Evolutionary conservation across 495 filamentous ascomycete genomes (phyloP).

Genomic region (Penicillium crystallinum): DNA sequence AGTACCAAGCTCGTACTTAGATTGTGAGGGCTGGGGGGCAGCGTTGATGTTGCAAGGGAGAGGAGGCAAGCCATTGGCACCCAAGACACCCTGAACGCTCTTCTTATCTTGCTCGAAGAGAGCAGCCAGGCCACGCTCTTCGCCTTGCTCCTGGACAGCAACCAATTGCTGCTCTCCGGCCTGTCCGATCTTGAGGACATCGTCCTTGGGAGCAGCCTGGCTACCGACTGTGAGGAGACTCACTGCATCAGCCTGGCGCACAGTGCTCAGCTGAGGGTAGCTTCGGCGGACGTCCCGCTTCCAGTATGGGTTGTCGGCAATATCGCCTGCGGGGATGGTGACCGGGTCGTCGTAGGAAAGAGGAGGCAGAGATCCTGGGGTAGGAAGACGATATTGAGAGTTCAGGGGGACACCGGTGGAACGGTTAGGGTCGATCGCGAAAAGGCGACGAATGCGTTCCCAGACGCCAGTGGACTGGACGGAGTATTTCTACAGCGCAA

Average conservation of each 20-base stretch:
- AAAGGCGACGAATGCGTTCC: conserved; percentile 69
- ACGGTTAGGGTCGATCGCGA: conserved; percentile 83
- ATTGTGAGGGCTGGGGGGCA: conserved; percentile 19
- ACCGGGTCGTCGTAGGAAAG: conserved; percentile 80
- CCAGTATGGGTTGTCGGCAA: conserved; percentile 98
- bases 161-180: conserved; percentile 76
- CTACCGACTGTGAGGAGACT: conserved; percentile 81
- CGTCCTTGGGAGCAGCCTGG: conserved; percentile 71
- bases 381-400: conserved; percentile 83
- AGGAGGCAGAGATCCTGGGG: conserved; percentile 76
- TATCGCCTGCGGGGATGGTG: conserved; percentile 84
- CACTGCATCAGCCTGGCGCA: conserved; percentile 81
- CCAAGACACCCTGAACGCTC: conserved; percentile 60
- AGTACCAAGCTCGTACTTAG: conserved; percentile 41
- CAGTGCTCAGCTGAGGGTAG: conserved; percentile 77
- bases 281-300: conserved; percentile 82
- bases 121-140: conserved; percentile 61
- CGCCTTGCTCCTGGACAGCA: conserved; percentile 71
- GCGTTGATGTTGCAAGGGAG: conserved; percentile 61
- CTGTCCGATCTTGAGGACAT: conserved; percentile 71
- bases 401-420: conserved; percentile 90
- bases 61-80: conserved; percentile 72
- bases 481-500: conserved; percentile 81
- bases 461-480: conserved; percentile 87
- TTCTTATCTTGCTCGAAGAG: conserved; percentile 67